A percentile compares a stretch with the other conserved stretches of the same genome.
Evolutionary conservation across 192 early-diverging fungal genomes (phyloP).

Genomic region (Umbelopsis ramanniana): DNA sequence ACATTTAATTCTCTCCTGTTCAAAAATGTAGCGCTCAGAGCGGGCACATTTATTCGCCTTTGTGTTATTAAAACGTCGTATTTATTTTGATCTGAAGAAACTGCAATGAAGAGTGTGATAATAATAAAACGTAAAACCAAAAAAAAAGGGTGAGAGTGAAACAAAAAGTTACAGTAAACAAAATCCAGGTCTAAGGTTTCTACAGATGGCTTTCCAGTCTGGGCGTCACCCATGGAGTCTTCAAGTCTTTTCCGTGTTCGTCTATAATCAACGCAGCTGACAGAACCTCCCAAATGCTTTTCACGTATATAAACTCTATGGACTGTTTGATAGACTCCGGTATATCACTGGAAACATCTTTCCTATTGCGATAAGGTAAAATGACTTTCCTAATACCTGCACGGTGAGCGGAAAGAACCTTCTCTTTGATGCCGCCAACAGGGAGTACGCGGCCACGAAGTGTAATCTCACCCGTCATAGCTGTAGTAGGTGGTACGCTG

Average conservation of each 20-base stretch:
- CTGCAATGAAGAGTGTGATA: no score
- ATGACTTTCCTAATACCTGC: slow-evolving; percentile 73
- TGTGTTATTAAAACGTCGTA: no score
- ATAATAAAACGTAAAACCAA: no score
- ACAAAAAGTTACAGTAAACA: no score
- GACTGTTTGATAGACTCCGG: slow-evolving; percentile 65
- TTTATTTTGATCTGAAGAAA: no score
- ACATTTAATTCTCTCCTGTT: slow-evolving; percentile 8
- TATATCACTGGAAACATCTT: slow-evolving; percentile 74
- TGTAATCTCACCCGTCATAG: slow-evolving; percentile 91
- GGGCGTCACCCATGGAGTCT: slow-evolving; percentile 2
- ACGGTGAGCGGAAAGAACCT: slow-evolving; percentile 81
- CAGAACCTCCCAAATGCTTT: slow-evolving; percentile 67
- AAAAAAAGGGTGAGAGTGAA: no score
- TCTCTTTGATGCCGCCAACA: slow-evolving; percentile 89
- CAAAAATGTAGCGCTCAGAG: not conserved
- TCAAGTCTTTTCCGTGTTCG: not conserved
- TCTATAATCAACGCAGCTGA: slow-evolving; percentile 44
- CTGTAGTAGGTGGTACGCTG: slow-evolving; percentile 57
- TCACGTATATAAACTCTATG: slow-evolving; percentile 71
- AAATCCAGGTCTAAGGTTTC: not conserved
- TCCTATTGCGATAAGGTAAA: slow-evolving; percentile 69
- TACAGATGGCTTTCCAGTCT: slow-evolving; percentile 19
- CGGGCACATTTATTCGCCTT: not conserved
- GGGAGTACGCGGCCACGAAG: slow-evolving; percentile 79